Conservation (phyloP, 2,329 filamentous ascomycete genomes). For the Bipolaris victoriae region DNA sequence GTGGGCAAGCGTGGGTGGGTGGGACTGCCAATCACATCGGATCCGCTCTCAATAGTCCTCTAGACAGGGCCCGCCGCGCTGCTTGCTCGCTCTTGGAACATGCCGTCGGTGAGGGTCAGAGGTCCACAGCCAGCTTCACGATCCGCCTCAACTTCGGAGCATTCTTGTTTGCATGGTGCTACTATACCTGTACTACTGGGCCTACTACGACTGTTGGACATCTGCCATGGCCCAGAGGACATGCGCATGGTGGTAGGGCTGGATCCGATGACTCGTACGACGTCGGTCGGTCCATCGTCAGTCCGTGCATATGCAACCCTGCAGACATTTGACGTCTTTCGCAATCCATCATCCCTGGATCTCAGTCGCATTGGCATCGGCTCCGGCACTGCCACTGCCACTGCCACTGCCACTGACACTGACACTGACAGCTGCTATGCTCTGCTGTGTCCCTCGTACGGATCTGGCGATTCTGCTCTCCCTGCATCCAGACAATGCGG, state of each 20-base stretch:
- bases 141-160: constrained; percentile 13
- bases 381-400: no score
- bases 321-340: neutral
- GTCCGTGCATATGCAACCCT: constrained; percentile 1
- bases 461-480: neutral
- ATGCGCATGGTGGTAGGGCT: neutral
- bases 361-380: no score
- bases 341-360: neutral
- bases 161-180: neutral
- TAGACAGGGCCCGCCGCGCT: neutral
- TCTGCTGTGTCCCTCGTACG: neutral
- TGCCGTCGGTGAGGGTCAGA: constrained; percentile 7
- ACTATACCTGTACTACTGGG: neutral
- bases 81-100: constrained; percentile 4
- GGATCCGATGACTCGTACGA: constrained; percentile 3
- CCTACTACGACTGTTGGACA: no score
- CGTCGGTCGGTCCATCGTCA: neutral
- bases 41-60: neutral
- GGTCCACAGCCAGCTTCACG: constrained; percentile 10
- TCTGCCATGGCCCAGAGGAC: neutral
- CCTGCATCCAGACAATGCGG: neutral
- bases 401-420: neutral
- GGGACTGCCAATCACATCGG: constrained; percentile 4
- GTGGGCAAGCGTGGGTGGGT: neutral
- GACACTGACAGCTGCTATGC: neutral